Evolutionary conservation across 352 stramenopile species (phyloP).

Genomic region (Phytophthora megakarya): DNA sequence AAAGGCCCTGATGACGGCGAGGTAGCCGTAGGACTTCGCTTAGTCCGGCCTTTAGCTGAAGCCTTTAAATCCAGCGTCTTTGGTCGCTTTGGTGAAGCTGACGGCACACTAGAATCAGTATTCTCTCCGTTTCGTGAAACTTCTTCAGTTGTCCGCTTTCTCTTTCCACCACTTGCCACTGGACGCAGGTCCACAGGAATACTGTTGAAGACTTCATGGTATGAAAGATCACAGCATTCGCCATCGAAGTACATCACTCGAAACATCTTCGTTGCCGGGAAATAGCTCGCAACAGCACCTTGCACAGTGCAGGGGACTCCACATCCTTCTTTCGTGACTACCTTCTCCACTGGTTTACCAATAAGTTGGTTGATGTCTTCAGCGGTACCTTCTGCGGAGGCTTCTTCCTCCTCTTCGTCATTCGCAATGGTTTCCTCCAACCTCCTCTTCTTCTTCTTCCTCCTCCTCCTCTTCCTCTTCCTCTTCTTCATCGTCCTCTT

Average conservation of each 20-base stretch:
- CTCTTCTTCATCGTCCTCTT: slow-evolving; percentile 17
- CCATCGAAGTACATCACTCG: slow-evolving; percentile 68
- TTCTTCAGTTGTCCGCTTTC: slow-evolving; percentile 51
- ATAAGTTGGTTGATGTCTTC: slow-evolving; percentile 58
- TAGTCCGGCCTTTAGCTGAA: slow-evolving; percentile 17
- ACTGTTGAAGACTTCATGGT: slow-evolving; percentile 65
- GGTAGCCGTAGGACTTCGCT: slow-evolving; percentile 9
- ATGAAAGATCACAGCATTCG: slow-evolving; percentile 59
- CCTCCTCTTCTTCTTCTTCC: slow-evolving; percentile 17
- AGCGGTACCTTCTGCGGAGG: slow-evolving; percentile 15
- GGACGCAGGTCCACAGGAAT: slow-evolving; percentile 45
- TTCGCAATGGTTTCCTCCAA: slow-evolving; percentile 30
- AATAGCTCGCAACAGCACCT: slow-evolving; percentile 70
- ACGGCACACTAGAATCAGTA: slow-evolving; percentile 12
- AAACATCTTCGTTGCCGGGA: slow-evolving; percentile 79
- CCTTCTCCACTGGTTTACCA: slow-evolving; percentile 48
- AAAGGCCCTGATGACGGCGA: slow-evolving; percentile 9
- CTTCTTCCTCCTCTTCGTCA: slow-evolving; percentile 27
- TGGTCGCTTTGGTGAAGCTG: slow-evolving; percentile 38
- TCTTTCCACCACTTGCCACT: slow-evolving; percentile 28
- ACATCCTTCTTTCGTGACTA: slow-evolving; percentile 36
- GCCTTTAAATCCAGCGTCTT: slow-evolving; percentile 37
- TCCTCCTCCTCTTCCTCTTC: slow-evolving; percentile 17
- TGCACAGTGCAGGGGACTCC: slow-evolving; percentile 40
- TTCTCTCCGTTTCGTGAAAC: slow-evolving; percentile 14